A percentile compares a stretch with the other conserved stretches of the same genome.
Conservation (phyloP, 306 rosid genomes). For the Cicer judaicum region DNA sequence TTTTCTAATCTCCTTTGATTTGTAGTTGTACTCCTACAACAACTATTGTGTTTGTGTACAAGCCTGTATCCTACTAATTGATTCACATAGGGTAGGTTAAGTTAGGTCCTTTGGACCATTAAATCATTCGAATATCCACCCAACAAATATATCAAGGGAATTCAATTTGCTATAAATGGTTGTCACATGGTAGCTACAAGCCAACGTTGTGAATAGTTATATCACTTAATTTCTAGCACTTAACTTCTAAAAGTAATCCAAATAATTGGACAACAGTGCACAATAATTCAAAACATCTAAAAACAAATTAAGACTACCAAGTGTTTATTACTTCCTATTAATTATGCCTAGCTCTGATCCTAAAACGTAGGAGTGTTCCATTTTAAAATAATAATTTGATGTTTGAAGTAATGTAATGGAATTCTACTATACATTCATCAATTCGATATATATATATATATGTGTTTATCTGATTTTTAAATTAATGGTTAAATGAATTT, state of each 20-base stretch:
- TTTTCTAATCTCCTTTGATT: not conserved
- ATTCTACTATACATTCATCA: too few species aligned
- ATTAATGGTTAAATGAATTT: too few species aligned
- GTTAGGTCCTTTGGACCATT: conserved; percentile 18
- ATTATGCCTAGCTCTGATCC: too few species aligned
- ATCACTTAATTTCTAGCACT: not conserved
- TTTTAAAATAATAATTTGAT: too few species aligned
- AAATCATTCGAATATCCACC: not conserved
- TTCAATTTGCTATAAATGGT: conserved; percentile 43
- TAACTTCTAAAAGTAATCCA: not conserved
- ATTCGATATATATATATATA: too few species aligned
- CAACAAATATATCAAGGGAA: conserved; percentile 8
- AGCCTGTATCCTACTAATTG: not conserved
- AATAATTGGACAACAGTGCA: not conserved
- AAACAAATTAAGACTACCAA: too few species aligned
- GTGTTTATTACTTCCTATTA: too few species aligned
- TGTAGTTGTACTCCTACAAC: not conserved
- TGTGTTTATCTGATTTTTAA: too few species aligned
- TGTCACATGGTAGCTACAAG: conserved; percentile 30
- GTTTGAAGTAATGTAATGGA: too few species aligned
- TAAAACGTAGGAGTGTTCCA: too few species aligned
- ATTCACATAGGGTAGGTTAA: conserved; percentile 6
- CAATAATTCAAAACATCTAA: not conserved
- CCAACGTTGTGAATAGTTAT: conserved; percentile 12
- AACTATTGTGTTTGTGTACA: not conserved